A percentile compares a stretch with the other conserved stretches of the same genome.
Conservation (phyloP, 768 basidiomycete species). For the Termitomyces sp. region DNA sequence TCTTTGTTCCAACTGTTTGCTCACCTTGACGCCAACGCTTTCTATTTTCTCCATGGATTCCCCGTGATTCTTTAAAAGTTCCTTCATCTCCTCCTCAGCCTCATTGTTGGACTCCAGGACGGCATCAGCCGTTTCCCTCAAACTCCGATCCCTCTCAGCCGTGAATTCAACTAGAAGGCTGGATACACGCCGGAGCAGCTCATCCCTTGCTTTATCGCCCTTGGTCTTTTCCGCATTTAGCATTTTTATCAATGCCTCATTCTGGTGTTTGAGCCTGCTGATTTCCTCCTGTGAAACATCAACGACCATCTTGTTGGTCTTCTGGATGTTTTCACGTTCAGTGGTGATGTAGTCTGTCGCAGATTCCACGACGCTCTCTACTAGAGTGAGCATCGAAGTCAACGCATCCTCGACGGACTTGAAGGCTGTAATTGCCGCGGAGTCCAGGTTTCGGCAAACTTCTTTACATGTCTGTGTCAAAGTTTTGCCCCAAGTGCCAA, state of each 20-base stretch:
- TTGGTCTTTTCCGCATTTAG: constrained; percentile 64
- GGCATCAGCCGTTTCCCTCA: constrained; percentile 51
- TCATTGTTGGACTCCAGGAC: constrained; percentile 53
- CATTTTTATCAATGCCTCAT: constrained; percentile 53
- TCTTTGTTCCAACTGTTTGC: constrained; percentile 36
- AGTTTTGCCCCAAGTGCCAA: constrained; percentile 50
- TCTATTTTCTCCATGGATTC: constrained; percentile 37
- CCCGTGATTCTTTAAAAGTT: constrained; percentile 45
- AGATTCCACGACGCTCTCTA: constrained; percentile 58
- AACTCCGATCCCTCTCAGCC: constrained; percentile 57
- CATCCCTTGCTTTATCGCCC: constrained; percentile 64
- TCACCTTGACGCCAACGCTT: constrained; percentile 36
- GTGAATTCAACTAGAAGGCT: constrained; percentile 68
- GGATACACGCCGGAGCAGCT: constrained; percentile 72
- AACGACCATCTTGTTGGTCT: constrained; percentile 44
- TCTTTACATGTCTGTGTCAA: constrained; percentile 44
- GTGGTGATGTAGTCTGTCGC: constrained; percentile 50
- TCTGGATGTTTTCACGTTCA: constrained; percentile 46
- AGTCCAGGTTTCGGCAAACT: constrained; percentile 42
- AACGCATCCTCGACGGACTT: constrained; percentile 53
- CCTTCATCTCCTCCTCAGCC: constrained; percentile 44
- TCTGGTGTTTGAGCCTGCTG: constrained; percentile 63
- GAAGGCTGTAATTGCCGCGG: constrained; percentile 39
- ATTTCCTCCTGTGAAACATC: constrained; percentile 49
- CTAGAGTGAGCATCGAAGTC: constrained; percentile 48